Base-by-base conservation (phyloP, 768 basidiomycete genomes). In the Panaeolus cyanescens region DNA sequence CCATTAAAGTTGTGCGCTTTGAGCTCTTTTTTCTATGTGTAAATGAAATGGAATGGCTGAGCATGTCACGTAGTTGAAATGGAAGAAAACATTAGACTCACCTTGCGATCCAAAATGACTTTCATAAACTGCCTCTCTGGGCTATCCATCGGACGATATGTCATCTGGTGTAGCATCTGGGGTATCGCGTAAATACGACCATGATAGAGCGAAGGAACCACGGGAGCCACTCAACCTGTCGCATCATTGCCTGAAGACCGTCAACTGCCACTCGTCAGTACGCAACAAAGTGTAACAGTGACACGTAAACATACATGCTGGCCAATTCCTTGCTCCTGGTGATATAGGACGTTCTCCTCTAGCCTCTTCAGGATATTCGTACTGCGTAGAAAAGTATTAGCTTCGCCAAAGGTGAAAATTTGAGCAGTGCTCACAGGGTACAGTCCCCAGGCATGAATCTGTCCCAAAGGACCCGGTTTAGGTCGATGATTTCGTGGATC, bases 361-460 rank as follows among this genome's bases (percentile, higher is more conserved):
- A 3, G 15, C 1, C 9, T 50, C 45, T 15, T 50, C 45, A 13
- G 7, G 25, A 13, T 50, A 13, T 13, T 42, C 22, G 28, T 58
- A 59, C 60, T 59, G 25, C n/a, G 45, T 1, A 22, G 9, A 2
- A 9, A 17, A 17, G 5, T 34, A 20, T 53, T 12, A 50, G 28
- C 39, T 9, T 19, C 9, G 2, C 15, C 31, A 59, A 40, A 39
- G 10, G 22, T 15, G 9, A 25, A 59, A 10, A 40, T 15, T 4
- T 9, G 36, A 6, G 5, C 3, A 4, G 25, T 6, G 61, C 66
- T 8, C 34, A 70, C 69, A 6, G 64, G 65, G 62, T 70, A 72
- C 12, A 74, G 32, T 5, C 71, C 73, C 73, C 73, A 74, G 15
- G 70, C 63, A 55, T 72, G 71, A 31, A 71, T 64, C 57, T 74